Evolutionary conservation across 1,139 yeast genomes (phyloP), one percentile per base, ranked within the genome.

Genomic region (Debaryomyces robertsiae): DNA sequence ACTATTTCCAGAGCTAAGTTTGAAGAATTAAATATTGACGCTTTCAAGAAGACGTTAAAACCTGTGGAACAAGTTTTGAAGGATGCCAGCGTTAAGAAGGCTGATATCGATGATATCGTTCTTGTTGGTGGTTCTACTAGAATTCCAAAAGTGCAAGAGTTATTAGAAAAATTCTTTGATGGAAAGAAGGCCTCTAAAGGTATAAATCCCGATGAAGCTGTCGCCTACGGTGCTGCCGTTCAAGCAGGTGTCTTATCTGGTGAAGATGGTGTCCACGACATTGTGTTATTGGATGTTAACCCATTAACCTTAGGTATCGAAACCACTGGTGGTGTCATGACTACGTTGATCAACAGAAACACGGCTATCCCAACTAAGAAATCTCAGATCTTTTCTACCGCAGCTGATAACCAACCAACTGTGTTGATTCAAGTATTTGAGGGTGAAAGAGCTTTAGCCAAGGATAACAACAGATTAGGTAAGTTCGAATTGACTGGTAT

Each of bases 41-140:
- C 88, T 50, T 89, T 90, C 79, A 86, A 84, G 73, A 86, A 82
- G 74, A 89, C 96, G 50, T 76, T 90, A 67, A 86, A 85, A 68
- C 96, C 97, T 42, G 96, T 90, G 52, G 94, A 88, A 71, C 89
- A 85, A 71, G 97, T 90, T 46, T 78, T 90, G 61, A 84, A 84
- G 65, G 97, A 90, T 67, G 82, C 95, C 51, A 89, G 88, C 62
- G 81, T 88, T 52, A 81, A 82, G 70, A 85, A 85, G 74, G 72
- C 81, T 41, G 94, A 86, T 53, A 79, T 90, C 53, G 94, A 90
- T 65, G 97, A 90, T 63, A 87, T 90, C 65, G 97, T 90, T 34
- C 77, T 90, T 45, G 97, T 90, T 57, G 97, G 97, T 77, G 97
- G 97, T 72, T 90, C 97, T 36, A 90, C 97, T 46, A 89, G 97